Base-by-base conservation (phyloP, 768 basidiomycete species). In the Boletus pseudopeckii region DNA sequence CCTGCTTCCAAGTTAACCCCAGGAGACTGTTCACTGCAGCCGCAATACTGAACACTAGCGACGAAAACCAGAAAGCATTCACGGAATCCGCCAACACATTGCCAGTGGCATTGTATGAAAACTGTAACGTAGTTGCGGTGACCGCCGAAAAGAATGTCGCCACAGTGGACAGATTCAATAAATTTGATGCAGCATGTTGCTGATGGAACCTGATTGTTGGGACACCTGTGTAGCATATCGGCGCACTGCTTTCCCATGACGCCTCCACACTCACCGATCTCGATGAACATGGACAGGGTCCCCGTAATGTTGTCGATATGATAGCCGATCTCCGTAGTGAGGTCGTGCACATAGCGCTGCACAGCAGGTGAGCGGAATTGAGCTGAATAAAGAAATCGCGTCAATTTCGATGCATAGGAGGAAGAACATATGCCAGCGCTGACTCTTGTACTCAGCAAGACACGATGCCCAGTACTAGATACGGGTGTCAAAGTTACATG, bases 91-190 rank as follows among this genome's bases (percentile, higher is more conserved):
- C 58, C 37, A 80, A 59, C 2, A 71, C 61, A 32, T 59, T 70
- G 4, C 68, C 71, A 26, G 68, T 74, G 17, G 61, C 34, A 50
- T 45, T 52, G 52, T 72, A 78, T 5, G 80, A 78, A 56, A 74
- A 80, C 50, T 81, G 80, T 53, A 80, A 62, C 6, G 77, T 78
- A 28, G 73, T 74, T 46, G 80, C 79, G 2, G 78, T 80, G 52
- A 80, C 80, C 33, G 78, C 79, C 22, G 76, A 78, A 63, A 80
- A 81, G 67, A 80, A 81, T 15, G 79, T 80, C 33, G 79, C 78
- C 8, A 80, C 78, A 3, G 79, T 81, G 51, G 76, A 78, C 48
- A 80, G 57, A 62, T 80, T 81, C 45, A 80, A 58, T 30, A 80
- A 61, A 53, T 80, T 80, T 20, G 69, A 61, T 5, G 78, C 77